These are phyloP conservation scores for Maudiozyma saulgeensis DNA, from an alignment of 805 yeast genomes.

Conservation along the genomic window DNA sequence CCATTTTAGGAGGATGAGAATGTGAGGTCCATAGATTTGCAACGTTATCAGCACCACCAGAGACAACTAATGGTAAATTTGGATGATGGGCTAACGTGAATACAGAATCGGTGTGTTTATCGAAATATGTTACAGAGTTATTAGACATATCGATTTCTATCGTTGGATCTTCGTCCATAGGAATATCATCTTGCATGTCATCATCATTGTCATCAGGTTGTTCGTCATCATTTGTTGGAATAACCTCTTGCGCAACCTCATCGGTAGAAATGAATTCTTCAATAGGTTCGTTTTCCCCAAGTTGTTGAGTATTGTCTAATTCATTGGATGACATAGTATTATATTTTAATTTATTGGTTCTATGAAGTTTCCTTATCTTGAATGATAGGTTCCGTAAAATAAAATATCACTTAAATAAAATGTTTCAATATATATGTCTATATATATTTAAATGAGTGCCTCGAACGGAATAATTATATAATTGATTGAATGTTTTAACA, in stretches of 20 bases:
- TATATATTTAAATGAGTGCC: no score
- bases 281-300: conserved; percentile 14
- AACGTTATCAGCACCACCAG: conserved; percentile 91
- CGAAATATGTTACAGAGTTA: conserved; percentile 84
- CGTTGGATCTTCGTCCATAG: conserved; percentile 29
- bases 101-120: conserved; percentile 79
- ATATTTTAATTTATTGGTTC: not conserved
- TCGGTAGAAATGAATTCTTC: conserved; percentile 33
- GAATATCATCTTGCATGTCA: conserved; percentile 31
- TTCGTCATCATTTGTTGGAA: conserved; percentile 27
- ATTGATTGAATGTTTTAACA: no score
- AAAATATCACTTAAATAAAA: no score
- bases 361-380: not conserved
- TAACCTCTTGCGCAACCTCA: conserved; percentile 37
- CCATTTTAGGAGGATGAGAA: conserved; percentile 71
- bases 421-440: no score
- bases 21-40: conserved; percentile 92
- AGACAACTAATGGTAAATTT: conserved; percentile 68
- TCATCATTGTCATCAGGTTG: conserved; percentile 25
- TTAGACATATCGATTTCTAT: conserved; percentile 81
- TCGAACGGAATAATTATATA: no score
- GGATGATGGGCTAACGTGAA: conserved; percentile 82
- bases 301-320: conserved; percentile 1
- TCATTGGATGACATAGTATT: conserved; percentile 2
- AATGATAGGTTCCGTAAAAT: not conserved